Evolutionary conservation across 2,329 filamentous ascomycete species (phyloP).

Genomic region (Calonectria pauciramosa): DNA sequence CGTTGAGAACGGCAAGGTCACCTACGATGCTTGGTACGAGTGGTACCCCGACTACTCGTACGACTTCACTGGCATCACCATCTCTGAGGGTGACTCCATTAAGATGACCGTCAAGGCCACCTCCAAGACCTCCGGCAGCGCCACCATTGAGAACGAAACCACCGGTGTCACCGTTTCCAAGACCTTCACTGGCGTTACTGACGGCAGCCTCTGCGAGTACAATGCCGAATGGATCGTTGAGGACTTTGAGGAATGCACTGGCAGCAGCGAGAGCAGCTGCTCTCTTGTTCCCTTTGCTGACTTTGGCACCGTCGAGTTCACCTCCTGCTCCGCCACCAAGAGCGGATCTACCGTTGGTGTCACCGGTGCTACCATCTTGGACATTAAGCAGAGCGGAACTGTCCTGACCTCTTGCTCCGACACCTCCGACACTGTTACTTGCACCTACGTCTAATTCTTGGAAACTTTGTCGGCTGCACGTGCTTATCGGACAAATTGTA

Average conservation of each 20-base stretch:
- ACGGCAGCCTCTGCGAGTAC: slow-evolving; percentile 17
- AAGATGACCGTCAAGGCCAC: slow-evolving; percentile 19
- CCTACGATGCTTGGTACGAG: slow-evolving; percentile 23
- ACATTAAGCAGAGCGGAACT: slow-evolving; percentile 16
- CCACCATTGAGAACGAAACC: slow-evolving; percentile 16
- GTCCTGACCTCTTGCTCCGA: slow-evolving; percentile 16
- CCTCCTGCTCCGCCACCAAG: slow-evolving; percentile 3
- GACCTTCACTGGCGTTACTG: slow-evolving; percentile 9
- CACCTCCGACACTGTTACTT: neutral
- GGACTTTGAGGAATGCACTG: slow-evolving; percentile 7
- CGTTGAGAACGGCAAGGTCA: slow-evolving; percentile 3
- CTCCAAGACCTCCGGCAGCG: slow-evolving; percentile 15
- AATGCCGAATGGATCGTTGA: slow-evolving; percentile 25
- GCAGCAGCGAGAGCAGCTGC: neutral
- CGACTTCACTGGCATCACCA: slow-evolving; percentile 12
- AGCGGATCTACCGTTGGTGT: slow-evolving; percentile 14
- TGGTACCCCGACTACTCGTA: slow-evolving; percentile 25
- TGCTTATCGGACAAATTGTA: neutral
- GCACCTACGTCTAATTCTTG: neutral
- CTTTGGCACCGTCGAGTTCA: slow-evolving; percentile 17
- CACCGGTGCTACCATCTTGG: slow-evolving; percentile 14
- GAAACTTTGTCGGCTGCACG: neutral
- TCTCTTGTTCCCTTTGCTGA: slow-evolving; percentile 20
- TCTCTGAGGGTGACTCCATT: slow-evolving; percentile 15
- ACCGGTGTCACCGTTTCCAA: slow-evolving; percentile 8